Evolutionary conservation across 371 early-diverging fungal species (phyloP).

Genomic region (Haplosporangium sp.): DNA sequence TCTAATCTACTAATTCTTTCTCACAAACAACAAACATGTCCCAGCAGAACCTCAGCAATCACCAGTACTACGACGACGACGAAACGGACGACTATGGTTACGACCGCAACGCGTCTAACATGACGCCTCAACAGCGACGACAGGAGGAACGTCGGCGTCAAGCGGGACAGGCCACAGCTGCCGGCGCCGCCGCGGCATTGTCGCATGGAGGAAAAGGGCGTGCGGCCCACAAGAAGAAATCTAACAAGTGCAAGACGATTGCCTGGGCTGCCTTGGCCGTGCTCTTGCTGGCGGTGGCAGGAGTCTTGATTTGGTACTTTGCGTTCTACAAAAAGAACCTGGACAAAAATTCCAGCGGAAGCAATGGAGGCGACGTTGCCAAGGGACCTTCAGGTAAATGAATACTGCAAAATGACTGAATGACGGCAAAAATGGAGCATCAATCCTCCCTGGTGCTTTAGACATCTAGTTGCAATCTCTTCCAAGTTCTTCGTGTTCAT

Average conservation of each 20-base stretch:
- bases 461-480: background rate
- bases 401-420: background rate
- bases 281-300: conserved; percentile 8
- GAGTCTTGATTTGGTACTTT: conserved; percentile 23
- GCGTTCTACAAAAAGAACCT: conserved; percentile 19
- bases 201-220: background rate
- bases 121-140: conserved; percentile 17
- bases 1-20: too few species aligned
- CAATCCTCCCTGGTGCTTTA: background rate
- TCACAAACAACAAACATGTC: background rate
- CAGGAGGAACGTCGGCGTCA: conserved; percentile 20
- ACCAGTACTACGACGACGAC: background rate
- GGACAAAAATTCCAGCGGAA: conserved; percentile 5
- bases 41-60: background rate
- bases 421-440: background rate
- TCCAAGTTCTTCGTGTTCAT: too few species aligned
- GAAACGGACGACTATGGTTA: background rate
- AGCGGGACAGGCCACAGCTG: conserved; percentile 8
- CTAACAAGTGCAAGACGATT: conserved; percentile 13
- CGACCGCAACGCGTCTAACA: background rate
- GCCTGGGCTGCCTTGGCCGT: background rate
- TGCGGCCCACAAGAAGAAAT: conserved; percentile 11
- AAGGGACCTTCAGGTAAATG: conserved; percentile 23
- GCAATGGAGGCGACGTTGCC: background rate
- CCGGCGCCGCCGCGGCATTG: background rate